Evolutionary conservation across 768 basidiomycete species (phyloP), one percentile per base, ranked within the genome.

Genomic region (Pulveroboletus sp.): DNA sequence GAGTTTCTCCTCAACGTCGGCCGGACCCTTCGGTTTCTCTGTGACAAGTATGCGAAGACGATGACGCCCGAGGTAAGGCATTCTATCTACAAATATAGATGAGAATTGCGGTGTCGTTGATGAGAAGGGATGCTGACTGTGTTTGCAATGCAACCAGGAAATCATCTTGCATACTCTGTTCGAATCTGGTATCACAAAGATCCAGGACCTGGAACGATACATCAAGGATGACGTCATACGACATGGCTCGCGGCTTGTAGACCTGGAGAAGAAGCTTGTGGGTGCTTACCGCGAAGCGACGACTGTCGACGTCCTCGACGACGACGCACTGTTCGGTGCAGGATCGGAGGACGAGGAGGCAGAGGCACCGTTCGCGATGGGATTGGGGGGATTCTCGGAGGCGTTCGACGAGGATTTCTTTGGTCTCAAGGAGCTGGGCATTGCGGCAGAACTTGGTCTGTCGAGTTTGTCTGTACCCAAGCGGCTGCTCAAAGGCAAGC

Each of bases 391-490:
- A 60, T 93, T 95, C 65, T 85, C 90, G 0, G 89, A 92, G 43
- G 76, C 83, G 14, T 77, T 94, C 14, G 93, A 93, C 27, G 93
- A 93, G 59, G 94, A 98, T 66, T 95, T 94, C 70, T 78, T 97
- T 12, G 94, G 94, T 11, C 75, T 97, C 23, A 79, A 82, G 43
- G 92, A 89, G 61, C 71, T 93, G 37, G 94, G 93, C 26, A 90
- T 96, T 43, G 93, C 91, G 19, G 79, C 78, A 36, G 94, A 96
- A 61, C 76, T 88, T 43, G 90, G 89, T 13, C 71, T 95, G 52
- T 78, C 85, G 14, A 85, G 78, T 56, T 76, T 97, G 45, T 79
- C 76, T 16, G 78, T 95, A 30, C 94, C 94, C 10, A 85, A 84
- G 68, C 78, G 74, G 53, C 68, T 97, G 27, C 78, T 93, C 65